Evolutionary conservation across 306 rosid genomes (phyloP).

Genomic region (Morella rubra): DNA sequence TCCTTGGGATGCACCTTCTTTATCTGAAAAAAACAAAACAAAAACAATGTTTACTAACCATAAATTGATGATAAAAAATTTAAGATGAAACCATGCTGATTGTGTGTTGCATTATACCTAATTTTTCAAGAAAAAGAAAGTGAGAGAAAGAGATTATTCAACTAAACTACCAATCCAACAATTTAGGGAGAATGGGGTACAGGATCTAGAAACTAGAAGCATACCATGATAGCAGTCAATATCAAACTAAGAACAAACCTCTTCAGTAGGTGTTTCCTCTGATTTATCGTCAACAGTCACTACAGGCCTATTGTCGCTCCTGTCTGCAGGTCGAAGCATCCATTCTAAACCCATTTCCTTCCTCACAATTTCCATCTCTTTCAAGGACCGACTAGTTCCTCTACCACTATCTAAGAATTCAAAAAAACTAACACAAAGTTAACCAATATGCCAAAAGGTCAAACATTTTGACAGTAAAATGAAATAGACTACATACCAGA

Average conservation of each 20-base stretch:
- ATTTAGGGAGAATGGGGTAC: neutral
- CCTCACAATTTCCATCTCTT: slow-evolving; percentile 25
- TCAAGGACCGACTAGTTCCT: too few species aligned
- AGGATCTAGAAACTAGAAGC: neutral
- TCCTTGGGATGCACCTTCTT: slow-evolving; percentile 66
- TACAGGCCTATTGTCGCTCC: slow-evolving; percentile 31
- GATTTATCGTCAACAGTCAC: slow-evolving; percentile 37
- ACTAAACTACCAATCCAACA: neutral
- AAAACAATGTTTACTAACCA: too few species aligned
- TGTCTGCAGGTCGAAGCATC: slow-evolving; percentile 83
- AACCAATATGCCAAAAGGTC: too few species aligned
- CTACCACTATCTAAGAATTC: too few species aligned
- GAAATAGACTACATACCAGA: slow-evolving; percentile 17
- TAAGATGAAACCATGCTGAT: too few species aligned
- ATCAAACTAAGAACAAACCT: slow-evolving; percentile 43
- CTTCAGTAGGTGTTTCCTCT: slow-evolving; percentile 51
- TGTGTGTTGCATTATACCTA: too few species aligned
- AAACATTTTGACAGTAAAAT: neutral
- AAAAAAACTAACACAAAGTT: too few species aligned
- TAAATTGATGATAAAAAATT: too few species aligned
- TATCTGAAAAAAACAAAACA: slow-evolving; percentile 26
- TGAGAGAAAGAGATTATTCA: neutral
- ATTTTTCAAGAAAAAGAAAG: too few species aligned
- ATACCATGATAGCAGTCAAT: neutral
- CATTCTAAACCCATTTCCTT: slow-evolving; percentile 89